Base-by-base conservation (phyloP, 1,284 basidiomycete genomes). In the Veloboletus limbatus region DNA sequence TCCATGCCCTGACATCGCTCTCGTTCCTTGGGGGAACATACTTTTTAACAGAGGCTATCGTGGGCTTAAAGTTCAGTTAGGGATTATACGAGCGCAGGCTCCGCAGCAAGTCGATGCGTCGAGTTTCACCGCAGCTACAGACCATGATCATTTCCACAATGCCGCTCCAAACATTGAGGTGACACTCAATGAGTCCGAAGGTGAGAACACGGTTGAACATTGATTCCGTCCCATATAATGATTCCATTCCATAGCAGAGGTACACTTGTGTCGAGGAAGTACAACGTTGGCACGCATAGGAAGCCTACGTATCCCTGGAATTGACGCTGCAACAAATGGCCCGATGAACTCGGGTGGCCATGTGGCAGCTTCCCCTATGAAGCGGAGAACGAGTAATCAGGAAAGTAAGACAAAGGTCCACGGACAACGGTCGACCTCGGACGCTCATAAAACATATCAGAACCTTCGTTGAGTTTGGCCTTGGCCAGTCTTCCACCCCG, bases 11-110 rank as follows among this genome's bases (percentile, higher is more conserved):
- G 31, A 51, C 36, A 11, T 22, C 13, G 20, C 31, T 10, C n/a
- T 35, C n/a, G 6, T 20, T 20, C 8, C 16, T 22, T 39, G 7
- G 28, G 7, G 28, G 40, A 40, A 31, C 31, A 40, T 27, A 8
- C 17, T 18, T 16, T 36, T 27, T 8, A 14, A 20, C 51, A 89
- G 87, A 54, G 81, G 89, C 62, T 90, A 89, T 57, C 78, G 79
- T 3, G 78, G 77, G 9, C 76, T 90, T 21, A 89, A 90, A 66
- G 88, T 85, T 55, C 72, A 74, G 22, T 84, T 89, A 16, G 71
- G 73, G 2, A 74, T 74, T 1, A 79, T 88, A 45, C 75, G 76
- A 13, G 43, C 40, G 24, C 39, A 47, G 18, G 20, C 33, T 6
- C 34, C 31, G 4, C 47, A 48, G 36, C 47, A 45, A 47, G 66